Conservation (phyloP, 495 filamentous ascomycete genomes). For the Talaromyces stipitatus region DNA sequence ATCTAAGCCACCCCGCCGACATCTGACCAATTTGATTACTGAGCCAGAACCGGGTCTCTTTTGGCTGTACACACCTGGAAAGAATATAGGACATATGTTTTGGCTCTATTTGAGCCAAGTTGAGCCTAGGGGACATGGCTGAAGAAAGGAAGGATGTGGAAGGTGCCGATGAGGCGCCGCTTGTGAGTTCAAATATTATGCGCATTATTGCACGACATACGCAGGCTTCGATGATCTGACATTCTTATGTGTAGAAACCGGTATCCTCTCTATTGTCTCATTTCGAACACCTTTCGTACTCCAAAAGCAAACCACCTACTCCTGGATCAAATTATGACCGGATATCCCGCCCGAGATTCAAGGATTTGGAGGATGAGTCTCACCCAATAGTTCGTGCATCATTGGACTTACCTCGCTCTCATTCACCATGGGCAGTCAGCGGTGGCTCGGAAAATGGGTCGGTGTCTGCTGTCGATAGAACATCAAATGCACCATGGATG, state of each 20-base stretch:
- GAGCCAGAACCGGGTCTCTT: not conserved
- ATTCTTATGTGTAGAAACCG: conserved; percentile 41
- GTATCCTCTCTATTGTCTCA: conserved; percentile 89
- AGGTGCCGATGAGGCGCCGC: conserved; percentile 35
- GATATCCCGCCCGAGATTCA: conserved; percentile 28
- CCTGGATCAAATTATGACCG: conserved; percentile 25
- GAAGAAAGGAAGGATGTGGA: conserved; percentile 27
- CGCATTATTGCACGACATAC: conserved; percentile 11
- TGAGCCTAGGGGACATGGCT: conserved; percentile 31
- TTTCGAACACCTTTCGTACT: conserved; percentile 77
- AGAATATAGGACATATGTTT: conserved; percentile 22
- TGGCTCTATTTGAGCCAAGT: conserved; percentile 19
- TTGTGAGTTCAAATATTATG: conserved; percentile 41
- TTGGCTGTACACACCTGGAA: not conserved
- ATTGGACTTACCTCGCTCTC: conserved; percentile 42
- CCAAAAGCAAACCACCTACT: conserved; percentile 27
- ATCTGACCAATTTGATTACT: not conserved
- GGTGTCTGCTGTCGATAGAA: conserved; percentile 8
- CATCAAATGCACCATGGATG: conserved; percentile 24
- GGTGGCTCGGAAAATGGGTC: conserved; percentile 21
- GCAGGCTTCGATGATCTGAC: not conserved
- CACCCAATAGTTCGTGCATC: conserved; percentile 42
- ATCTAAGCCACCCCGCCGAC: not conserved
- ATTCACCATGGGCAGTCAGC: conserved; percentile 30
- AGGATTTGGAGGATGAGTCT: conserved; percentile 29